Percentiles rank a stretch among this genome's conserved stretches.
phyloP scores from a whole-genome alignment of 768 basidiomycete genomes.

The Serpula lacrymans region DNA sequence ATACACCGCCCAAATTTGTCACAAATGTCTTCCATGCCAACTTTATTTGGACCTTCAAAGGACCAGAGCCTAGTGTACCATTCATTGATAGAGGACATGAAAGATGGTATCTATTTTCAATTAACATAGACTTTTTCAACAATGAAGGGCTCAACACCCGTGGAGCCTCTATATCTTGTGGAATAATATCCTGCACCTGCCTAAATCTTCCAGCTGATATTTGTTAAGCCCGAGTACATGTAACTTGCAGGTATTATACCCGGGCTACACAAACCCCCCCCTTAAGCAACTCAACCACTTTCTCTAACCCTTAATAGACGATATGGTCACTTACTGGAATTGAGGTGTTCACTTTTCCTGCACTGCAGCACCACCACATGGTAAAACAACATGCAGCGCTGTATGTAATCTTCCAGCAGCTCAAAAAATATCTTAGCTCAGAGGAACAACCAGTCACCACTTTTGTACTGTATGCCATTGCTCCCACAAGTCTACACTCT shows the following conservation, averaged over 20 bases:
- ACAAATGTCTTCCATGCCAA: background rate
- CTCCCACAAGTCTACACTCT: slow-evolving; percentile 3
- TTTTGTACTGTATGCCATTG: slow-evolving; percentile 31
- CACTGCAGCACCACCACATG: slow-evolving; percentile 11
- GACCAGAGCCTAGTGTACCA: slow-evolving; percentile 10
- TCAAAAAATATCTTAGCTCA: slow-evolving; percentile 24
- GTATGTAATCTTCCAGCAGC: slow-evolving; percentile 30
- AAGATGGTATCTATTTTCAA: slow-evolving; percentile 18
- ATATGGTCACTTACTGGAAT: slow-evolving; percentile 16
- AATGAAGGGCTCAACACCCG: slow-evolving; percentile 21
- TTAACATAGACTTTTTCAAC: slow-evolving; percentile 35
- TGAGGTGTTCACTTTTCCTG: slow-evolving; percentile 1
- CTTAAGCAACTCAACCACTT: slow-evolving; percentile 28
- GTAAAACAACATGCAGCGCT: too few relatives aligned
- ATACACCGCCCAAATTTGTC: slow-evolving; percentile 1
- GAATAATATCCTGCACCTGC: slow-evolving; percentile 29
- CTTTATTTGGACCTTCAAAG: background rate
- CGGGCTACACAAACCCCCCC: slow-evolving; percentile 24
- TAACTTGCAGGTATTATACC: slow-evolving; percentile 28
- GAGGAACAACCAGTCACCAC: slow-evolving; percentile 16
- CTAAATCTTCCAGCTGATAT: slow-evolving; percentile 31
- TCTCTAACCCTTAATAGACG: slow-evolving; percentile 26
- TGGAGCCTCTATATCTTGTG: slow-evolving; percentile 24
- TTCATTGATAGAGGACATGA: slow-evolving; percentile 15
- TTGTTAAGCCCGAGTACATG: slow-evolving; percentile 31